Conservation (phyloP, 2,329 filamentous ascomycete genomes). For the Botryotinia narcissicola region DNA sequence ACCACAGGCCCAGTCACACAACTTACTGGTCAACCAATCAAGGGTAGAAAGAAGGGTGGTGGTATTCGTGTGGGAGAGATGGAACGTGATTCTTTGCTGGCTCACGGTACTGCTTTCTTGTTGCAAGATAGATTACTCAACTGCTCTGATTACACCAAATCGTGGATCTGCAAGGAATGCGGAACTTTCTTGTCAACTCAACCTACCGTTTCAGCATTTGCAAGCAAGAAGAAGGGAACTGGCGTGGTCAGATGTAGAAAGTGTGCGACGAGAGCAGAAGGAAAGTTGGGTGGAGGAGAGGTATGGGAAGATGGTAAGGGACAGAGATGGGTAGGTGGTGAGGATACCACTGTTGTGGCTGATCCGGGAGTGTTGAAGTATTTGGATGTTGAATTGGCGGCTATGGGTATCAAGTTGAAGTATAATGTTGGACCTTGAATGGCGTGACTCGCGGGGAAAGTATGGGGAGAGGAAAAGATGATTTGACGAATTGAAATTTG, state of each 20-base stretch:
- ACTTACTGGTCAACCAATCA: constrained; percentile 93
- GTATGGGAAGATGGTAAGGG: constrained; percentile 93
- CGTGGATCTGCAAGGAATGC: constrained; percentile 86
- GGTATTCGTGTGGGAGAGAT: constrained; percentile 99
- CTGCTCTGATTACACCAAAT: constrained; percentile 88
- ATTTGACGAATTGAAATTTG: constrained; percentile 10
- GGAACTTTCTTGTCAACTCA: constrained; percentile 89
- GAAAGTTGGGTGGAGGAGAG: constrained; percentile 56
- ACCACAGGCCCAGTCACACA: constrained; percentile 91
- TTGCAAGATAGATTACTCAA: constrained; percentile 95
- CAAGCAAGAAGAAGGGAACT: constrained; percentile 62
- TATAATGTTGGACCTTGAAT: constrained; percentile 64
- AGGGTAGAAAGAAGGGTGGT: constrained; percentile 91
- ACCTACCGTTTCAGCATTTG: constrained; percentile 67
- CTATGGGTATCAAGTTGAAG: constrained; percentile 95
- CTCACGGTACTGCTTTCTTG: constrained; percentile 91
- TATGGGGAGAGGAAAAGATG: background rate
- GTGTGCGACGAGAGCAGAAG: constrained; percentile 56
- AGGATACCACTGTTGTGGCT: constrained; percentile 86
- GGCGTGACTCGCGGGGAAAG: background rate
- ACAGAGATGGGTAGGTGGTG: constrained; percentile 79
- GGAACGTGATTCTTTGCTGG: constrained; percentile 93
- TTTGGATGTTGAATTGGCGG: constrained; percentile 89
- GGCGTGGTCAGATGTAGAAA: constrained; percentile 74
- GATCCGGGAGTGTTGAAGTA: constrained; percentile 91